Base-by-base conservation (phyloP, 208 protist genomes). In the Porcisia hertigi region DNA sequence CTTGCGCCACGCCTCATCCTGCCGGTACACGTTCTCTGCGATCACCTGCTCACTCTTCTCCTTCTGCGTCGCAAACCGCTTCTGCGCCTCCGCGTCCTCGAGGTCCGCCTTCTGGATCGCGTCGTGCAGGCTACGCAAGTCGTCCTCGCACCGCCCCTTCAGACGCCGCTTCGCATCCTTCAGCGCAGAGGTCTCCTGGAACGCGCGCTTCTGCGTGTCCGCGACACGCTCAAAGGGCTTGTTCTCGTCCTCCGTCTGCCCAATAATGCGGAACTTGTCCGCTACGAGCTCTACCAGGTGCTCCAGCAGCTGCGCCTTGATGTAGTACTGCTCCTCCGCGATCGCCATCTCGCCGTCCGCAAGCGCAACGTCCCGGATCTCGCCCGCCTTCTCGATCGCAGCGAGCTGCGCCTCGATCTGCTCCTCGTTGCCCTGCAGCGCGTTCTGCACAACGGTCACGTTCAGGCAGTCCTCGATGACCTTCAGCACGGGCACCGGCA, bases 311-410 rank as follows among this genome's bases (percentile, higher is more conserved):
- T 94, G 90, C 43, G 92, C 86, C 81, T 94, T 94, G 52, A 83
- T 94, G 85, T 85, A 94, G 82, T 92, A 90, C 79, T 94, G 90
- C 87, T 94, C 90, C 85, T 94, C 90, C 30, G 88, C 90, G 20
- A 94, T 84, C 83, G 91, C 86, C 90, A 94, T 93, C 79, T 94
- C 90, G 69, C 90, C 90, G 74, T 94, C 90, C 73, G 88, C 83
- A 84, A 94, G 86, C 54, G 90, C 90, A 59, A 90, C 86, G 75
- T 92, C 92, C 81, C 92, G 90, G 71, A 94, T 92, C 80, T 92
- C 86, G 79, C 92, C 92, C 58, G 88, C 88, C 74, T 89, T 89
- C 80, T 94, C 90, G 67, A 94, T 66, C 82, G 91, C 86, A 58
- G 90, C 85, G n/a, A 94, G 78, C 80, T 92, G 90, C n/a, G 90